phyloP scores from a whole-genome alignment of 1,284 basidiomycete genomes.

The Cryptococcus neoformans region DNA sequence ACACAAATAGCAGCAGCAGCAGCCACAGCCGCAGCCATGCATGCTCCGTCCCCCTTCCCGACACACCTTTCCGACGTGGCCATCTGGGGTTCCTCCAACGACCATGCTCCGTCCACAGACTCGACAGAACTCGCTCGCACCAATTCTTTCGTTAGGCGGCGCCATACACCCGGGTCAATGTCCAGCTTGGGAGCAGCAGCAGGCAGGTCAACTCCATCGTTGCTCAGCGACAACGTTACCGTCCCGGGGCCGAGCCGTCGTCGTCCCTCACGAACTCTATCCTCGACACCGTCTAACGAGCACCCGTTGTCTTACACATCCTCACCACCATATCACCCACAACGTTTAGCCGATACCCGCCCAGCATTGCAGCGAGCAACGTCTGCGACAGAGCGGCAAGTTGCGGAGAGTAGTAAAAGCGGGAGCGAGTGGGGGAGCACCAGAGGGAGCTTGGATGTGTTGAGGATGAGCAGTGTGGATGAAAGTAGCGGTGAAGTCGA shows the following conservation, averaged over 20 bases:
- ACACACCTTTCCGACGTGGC: too few species aligned
- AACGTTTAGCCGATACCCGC: slow-evolving; percentile 21
- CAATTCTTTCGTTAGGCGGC: too few species aligned
- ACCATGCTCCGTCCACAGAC: too few species aligned
- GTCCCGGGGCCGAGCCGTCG: not conserved
- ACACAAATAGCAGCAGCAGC: too few species aligned
- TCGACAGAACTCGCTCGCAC: too few species aligned
- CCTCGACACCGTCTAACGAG: not conserved
- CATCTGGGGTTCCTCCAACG: too few species aligned
- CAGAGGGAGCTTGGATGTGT: slow-evolving; percentile 32
- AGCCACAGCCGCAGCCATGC: too few species aligned
- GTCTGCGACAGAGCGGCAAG: slow-evolving; percentile 41
- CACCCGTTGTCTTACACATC: not conserved
- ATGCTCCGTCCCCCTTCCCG: too few species aligned
- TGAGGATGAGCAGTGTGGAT: slow-evolving; percentile 25
- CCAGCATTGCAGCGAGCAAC: slow-evolving; percentile 37
- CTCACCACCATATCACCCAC: slow-evolving; percentile 6
- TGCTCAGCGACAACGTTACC: not conserved
- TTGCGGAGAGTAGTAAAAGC: slow-evolving; percentile 35
- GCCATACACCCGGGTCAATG: too few species aligned
- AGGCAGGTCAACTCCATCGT: not conserved
- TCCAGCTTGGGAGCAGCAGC: not conserved
- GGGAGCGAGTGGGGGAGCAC: slow-evolving; percentile 24
- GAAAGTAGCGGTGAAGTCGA: slow-evolving; percentile 36
- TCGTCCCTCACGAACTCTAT: not conserved